These are phyloP conservation scores for Globisporangium spiculum DNA, from an alignment of 352 stramenopile species.

Conservation along the genomic window DNA sequence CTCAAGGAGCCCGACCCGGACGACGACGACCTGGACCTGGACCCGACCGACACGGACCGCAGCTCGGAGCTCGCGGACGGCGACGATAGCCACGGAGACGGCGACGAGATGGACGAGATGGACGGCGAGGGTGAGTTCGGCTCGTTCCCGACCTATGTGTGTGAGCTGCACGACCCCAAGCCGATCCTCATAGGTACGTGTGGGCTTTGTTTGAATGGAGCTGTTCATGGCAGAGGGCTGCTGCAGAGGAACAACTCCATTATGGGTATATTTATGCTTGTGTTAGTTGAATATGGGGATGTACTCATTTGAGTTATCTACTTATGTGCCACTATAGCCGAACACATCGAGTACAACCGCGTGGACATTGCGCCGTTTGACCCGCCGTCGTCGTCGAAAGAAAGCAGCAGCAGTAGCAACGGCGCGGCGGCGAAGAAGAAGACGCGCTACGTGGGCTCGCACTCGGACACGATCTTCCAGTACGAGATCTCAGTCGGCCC, in stretches of 20 bases:
- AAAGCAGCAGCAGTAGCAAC: conserved; percentile 16
- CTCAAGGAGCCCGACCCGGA: conserved; percentile 39
- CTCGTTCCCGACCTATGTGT: conserved; percentile 65
- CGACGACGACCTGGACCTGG: conserved; percentile 24
- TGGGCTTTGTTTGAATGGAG: not conserved
- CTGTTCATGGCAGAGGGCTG: not conserved
- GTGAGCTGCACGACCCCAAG: conserved; percentile 74
- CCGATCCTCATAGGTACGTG: conserved; percentile 56
- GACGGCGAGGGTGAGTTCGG: conserved; percentile 29
- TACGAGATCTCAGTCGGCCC: conserved; percentile 70
- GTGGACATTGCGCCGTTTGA: conserved; percentile 51
- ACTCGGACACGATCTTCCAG: conserved; percentile 42
- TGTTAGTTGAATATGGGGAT: conserved; percentile 4
- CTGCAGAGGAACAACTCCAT: not conserved
- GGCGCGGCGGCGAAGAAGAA: conserved; percentile 20
- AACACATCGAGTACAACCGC: conserved; percentile 60
- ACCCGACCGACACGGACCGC: conserved; percentile 29
- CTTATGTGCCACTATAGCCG: conserved; percentile 25
- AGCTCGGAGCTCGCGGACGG: conserved; percentile 29
- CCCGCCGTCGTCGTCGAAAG: conserved; percentile 22
- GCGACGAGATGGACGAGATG: conserved; percentile 26
- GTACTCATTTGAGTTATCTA: conserved; percentile 14
- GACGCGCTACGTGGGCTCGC: conserved; percentile 15
- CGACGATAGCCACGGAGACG: conserved; percentile 19
- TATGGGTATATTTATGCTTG: not conserved